Percentiles rank a stretch among this genome's conserved stretches.
Evolutionary conservation across 106 monocot species (phyloP).

Genomic region (Agapanthus africanus): DNA sequence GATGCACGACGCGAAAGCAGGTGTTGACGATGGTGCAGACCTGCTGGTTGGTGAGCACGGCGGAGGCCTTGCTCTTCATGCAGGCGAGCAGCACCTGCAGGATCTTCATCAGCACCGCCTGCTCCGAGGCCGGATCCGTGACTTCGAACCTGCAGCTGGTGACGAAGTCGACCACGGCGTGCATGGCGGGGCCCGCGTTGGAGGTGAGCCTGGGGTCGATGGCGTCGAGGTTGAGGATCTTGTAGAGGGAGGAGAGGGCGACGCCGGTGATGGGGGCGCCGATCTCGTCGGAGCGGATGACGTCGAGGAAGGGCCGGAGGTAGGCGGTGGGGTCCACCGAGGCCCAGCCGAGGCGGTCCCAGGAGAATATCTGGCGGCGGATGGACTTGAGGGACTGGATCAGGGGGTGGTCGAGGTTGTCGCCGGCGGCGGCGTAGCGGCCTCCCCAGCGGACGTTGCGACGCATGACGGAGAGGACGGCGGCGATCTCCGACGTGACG

Average conservation of each 20-base stretch:
- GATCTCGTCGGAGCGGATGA: slow-evolving; percentile 86
- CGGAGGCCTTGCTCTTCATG: slow-evolving; percentile 57
- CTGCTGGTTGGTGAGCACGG: slow-evolving; percentile 57
- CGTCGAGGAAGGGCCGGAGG: slow-evolving; percentile 83
- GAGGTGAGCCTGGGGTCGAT: slow-evolving; percentile 24
- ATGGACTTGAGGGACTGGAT: slow-evolving; percentile 69
- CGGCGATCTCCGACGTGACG: slow-evolving; percentile 62
- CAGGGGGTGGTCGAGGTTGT: slow-evolving; percentile 70
- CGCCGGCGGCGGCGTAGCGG: slow-evolving; percentile 35
- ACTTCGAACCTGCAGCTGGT: slow-evolving; percentile 89
- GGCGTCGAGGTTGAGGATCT: slow-evolving; percentile 58
- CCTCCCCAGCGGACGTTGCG: slow-evolving; percentile 78
- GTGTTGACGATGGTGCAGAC: slow-evolving; percentile 82
- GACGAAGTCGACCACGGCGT: slow-evolving; percentile 54
- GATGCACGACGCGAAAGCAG: slow-evolving; percentile 89
- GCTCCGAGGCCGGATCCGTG: slow-evolving; percentile 84
- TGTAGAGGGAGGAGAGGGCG: slow-evolving; percentile 70
- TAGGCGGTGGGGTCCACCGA: slow-evolving; percentile 47
- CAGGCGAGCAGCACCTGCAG: slow-evolving; percentile 79
- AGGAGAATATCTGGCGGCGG: slow-evolving; percentile 49
- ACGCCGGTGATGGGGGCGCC: slow-evolving; percentile 93
- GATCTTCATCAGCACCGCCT: slow-evolving; percentile 83
- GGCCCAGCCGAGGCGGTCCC: slow-evolving; percentile 28
- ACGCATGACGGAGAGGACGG: slow-evolving; percentile 88
- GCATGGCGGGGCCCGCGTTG: slow-evolving; percentile 31